These are phyloP conservation scores for Alternaria infectoria DNA, from an alignment of 2,329 filamentous ascomycete genomes.

Conservation along the genomic window DNA sequence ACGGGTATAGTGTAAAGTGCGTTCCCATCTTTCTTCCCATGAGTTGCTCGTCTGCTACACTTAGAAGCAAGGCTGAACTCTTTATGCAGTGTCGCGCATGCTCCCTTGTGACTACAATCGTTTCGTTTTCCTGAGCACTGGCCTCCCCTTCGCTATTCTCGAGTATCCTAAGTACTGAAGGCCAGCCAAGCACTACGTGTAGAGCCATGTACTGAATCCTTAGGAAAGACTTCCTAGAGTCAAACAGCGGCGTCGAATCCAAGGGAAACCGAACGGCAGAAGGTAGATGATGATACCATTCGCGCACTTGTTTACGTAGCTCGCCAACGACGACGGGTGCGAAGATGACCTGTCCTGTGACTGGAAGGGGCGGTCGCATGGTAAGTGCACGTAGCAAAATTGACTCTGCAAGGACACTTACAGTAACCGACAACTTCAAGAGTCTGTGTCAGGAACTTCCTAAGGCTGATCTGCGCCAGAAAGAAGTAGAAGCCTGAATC, in stretches of 20 bases:
- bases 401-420: neutral
- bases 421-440: conserved; percentile 38
- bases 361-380: neutral
- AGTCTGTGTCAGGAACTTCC: conserved; percentile 35
- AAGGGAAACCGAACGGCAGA: conserved; percentile 29
- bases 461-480: conserved; percentile 34
- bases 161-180: conserved; percentile 30
- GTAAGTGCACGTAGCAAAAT: neutral
- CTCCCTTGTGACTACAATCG: conserved; percentile 21
- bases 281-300: conserved; percentile 38
- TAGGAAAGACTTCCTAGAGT: conserved; percentile 34
- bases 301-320: conserved; percentile 31
- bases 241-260: conserved; percentile 34
- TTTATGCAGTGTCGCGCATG: conserved; percentile 17
- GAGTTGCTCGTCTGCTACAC: conserved; percentile 31
- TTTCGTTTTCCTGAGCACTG: conserved; percentile 16
- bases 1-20: conserved; percentile 30
- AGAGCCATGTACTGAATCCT: conserved; percentile 36
- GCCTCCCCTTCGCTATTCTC: conserved; percentile 23
- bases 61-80: conserved; percentile 24
- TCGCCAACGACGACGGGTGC: conserved; percentile 33
- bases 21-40: conserved; percentile 33
- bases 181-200: conserved; percentile 39
- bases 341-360: conserved; percentile 32
- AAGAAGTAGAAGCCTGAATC: conserved; percentile 38